phyloP scores from a whole-genome alignment of 192 early-diverging fungal genomes.

The Entophlyctis helioformis region DNA sequence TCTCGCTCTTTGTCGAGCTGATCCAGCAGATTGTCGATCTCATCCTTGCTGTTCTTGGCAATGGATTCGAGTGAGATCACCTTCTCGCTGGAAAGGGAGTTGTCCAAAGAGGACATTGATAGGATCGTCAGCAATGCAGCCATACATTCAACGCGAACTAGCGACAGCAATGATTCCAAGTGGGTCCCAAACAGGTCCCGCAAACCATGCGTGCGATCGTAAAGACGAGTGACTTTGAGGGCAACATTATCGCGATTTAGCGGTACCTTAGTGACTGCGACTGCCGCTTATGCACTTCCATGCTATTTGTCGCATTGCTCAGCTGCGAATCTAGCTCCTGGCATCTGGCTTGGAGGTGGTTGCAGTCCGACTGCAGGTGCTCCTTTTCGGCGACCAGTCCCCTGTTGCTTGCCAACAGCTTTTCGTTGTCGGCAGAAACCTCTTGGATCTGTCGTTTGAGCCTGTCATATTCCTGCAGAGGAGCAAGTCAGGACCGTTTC shows the following conservation, averaged over 20 bases:
- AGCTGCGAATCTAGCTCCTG: no score
- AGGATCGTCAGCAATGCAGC: background rate
- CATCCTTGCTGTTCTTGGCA: constrained; percentile 1
- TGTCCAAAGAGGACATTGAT: background rate
- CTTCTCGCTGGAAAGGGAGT: constrained; percentile 7
- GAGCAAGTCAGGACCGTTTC: no score
- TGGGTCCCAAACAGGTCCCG: no score
- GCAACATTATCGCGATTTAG: background rate
- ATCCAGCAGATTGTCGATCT: constrained; percentile 11
- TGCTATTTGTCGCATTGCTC: no score
- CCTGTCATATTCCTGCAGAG: no score
- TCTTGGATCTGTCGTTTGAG: background rate
- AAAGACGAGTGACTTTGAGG: background rate
- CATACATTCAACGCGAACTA: background rate
- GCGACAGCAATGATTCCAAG: background rate
- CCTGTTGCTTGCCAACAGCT: no score
- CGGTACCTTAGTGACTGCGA: background rate
- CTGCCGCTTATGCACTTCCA: no score
- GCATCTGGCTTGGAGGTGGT: no score
- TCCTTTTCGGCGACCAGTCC: no score
- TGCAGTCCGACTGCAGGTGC: no score
- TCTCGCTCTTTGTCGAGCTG: constrained; percentile 12
- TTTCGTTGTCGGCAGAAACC: background rate
- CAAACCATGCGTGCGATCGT: no score
- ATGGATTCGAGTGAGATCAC: background rate